Conservation (phyloP, 305 asterid genomes). For the Fraxinus velutina region DNA sequence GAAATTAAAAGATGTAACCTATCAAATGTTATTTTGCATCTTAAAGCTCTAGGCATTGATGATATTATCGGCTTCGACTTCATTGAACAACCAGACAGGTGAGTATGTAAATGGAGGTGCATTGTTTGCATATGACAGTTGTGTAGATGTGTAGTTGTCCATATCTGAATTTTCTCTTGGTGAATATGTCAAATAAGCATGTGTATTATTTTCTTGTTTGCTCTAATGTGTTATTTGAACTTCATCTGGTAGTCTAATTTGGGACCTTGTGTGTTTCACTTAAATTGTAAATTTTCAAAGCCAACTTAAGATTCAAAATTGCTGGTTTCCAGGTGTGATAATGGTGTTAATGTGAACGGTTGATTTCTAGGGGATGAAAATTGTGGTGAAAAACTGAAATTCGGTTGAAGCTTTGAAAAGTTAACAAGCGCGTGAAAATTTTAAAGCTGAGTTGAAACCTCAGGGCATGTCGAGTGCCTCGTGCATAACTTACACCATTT, state of each 20-base stretch:
- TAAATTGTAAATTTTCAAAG: not conserved
- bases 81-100: constrained; percentile 93
- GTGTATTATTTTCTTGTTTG: not conserved
- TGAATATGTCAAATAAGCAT: not conserved
- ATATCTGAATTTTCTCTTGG: not conserved
- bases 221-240: not conserved
- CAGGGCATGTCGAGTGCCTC: not conserved
- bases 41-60: constrained; percentile 86
- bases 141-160: not conserved
- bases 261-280: not conserved
- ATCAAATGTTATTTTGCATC: constrained; percentile 88
- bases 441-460: not conserved
- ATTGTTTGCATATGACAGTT: not conserved
- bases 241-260: not conserved
- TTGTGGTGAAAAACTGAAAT: not conserved
- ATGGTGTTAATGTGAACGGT: not conserved
- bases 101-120: constrained; percentile 14
- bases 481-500: not conserved
- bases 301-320: not conserved
- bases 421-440: not conserved
- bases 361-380: not conserved
- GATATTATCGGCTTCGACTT: constrained; percentile 83
- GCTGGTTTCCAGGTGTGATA: not conserved
- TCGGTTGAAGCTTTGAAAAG: not conserved
- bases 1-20: constrained; percentile 94